Evolutionary conservation across 345 rosid species (phyloP).

Genomic region (Excoecaria cochinchinensis): DNA sequence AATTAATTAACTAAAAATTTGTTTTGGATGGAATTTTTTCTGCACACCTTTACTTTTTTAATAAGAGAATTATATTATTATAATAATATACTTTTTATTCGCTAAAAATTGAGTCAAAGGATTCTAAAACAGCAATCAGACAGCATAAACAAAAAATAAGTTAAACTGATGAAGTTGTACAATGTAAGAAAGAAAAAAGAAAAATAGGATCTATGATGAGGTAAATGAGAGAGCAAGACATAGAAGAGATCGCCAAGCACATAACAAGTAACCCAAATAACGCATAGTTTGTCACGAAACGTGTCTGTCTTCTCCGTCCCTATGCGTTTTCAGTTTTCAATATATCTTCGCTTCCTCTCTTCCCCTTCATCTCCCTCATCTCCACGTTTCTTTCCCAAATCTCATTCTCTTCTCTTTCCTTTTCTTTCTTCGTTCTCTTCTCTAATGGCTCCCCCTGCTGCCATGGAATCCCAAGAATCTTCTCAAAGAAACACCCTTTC

Average conservation of each 20-base stretch:
- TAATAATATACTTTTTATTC: too few species aligned
- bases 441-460: conserved; percentile 16
- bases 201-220: background rate
- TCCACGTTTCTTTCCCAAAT: background rate
- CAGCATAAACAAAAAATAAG: too few species aligned
- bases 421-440: conserved; percentile 15
- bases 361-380: conserved; percentile 13
- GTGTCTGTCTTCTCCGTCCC: conserved; percentile 43
- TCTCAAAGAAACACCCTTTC: background rate
- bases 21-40: too few species aligned
- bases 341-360: conserved; percentile 21
- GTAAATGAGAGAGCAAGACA: conserved; percentile 4
- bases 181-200: too few species aligned
- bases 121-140: too few species aligned
- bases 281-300: conserved; percentile 39
- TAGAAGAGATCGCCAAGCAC: conserved; percentile 43
- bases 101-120: background rate
- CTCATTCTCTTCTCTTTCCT: conserved; percentile 17
- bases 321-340: conserved; percentile 31
- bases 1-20: too few species aligned
- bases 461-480: conserved; percentile 19
- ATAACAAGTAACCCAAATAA: conserved; percentile 7
- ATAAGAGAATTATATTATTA: too few species aligned
- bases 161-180: too few species aligned
- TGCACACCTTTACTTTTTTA: too few species aligned